Conservation (phyloP, 495 filamentous ascomycete genomes). For the Tuber melanosporum region DNA sequence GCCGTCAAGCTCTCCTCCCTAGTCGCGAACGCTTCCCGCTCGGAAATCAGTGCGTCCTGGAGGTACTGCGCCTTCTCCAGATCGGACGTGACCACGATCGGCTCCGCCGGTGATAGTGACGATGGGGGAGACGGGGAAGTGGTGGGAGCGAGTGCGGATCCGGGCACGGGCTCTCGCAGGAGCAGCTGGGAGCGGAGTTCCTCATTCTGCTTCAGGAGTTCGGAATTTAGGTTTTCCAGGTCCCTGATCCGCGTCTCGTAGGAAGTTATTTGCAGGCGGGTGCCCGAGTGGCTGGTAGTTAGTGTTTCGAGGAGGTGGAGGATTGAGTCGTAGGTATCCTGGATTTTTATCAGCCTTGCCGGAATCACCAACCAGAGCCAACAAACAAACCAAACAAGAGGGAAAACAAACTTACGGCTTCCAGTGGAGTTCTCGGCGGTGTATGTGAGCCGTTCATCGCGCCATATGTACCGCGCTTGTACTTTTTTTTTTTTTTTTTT, state of each 20-base stretch:
- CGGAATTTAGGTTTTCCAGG: constrained; percentile 22
- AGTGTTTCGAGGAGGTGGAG: neutral
- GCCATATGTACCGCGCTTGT: neutral
- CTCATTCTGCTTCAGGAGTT: constrained; percentile 19
- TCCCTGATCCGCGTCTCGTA: constrained; percentile 29
- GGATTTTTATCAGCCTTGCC: neutral
- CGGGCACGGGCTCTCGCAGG: constrained; percentile 8
- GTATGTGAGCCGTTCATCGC: neutral
- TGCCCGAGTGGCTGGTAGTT: neutral
- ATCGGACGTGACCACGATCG: neutral
- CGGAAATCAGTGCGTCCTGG: constrained; percentile 14
- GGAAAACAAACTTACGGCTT: neutral
- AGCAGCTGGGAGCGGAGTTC: neutral
- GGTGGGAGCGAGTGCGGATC: constrained; percentile 4
- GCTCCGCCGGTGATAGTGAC: constrained; percentile 4
- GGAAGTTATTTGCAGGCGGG: constrained; percentile 5
- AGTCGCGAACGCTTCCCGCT: constrained; percentile 22
- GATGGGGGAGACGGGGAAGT: neutral
- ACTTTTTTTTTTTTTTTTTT: neutral
- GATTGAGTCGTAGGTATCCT: neutral
- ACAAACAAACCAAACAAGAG: neutral
- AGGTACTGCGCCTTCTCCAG: constrained; percentile 13
- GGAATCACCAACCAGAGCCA: neutral
- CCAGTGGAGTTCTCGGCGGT: neutral
- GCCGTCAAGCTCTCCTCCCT: constrained; percentile 27